Conservation (phyloP, 2,329 filamentous ascomycete species). For the Beauveria pseudobassiana region DNA sequence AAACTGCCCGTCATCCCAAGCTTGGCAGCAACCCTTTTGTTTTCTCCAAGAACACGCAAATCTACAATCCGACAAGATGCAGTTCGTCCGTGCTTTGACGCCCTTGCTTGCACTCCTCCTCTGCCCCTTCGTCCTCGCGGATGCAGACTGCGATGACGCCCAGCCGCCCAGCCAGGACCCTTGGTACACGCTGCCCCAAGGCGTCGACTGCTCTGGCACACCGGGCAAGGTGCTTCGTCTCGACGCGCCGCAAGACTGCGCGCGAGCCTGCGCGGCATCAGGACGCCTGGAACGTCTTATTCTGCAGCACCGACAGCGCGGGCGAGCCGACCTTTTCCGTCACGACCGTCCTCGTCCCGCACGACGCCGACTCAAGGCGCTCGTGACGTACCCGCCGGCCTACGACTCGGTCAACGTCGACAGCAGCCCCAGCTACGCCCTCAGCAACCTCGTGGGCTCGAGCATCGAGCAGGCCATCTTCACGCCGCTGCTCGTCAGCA, state of each 20-base stretch:
- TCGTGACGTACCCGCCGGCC: slow-evolving; percentile 32
- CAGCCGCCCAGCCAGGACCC: slow-evolving; percentile 28
- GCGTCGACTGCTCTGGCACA: slow-evolving; percentile 16
- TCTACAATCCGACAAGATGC: neutral
- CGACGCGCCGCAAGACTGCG: slow-evolving; percentile 12
- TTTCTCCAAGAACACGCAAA: neutral
- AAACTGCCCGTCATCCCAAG: no score
- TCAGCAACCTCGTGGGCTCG: slow-evolving; percentile 14
- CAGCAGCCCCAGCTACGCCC: slow-evolving; percentile 27
- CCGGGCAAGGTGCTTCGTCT: slow-evolving; percentile 13
- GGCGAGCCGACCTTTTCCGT: slow-evolving; percentile 29
- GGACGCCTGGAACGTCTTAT: slow-evolving; percentile 27
- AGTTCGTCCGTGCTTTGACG: neutral
- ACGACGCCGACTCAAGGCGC: neutral
- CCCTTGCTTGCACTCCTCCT: neutral
- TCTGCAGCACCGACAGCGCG: slow-evolving; percentile 27
- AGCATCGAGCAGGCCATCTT: slow-evolving; percentile 12
- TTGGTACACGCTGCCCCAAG: slow-evolving; percentile 25
- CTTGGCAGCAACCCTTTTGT: neutral
- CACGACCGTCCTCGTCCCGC: slow-evolving; percentile 26
- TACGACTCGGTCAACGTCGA: slow-evolving; percentile 30
- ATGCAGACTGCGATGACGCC: neutral
- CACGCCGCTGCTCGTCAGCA: slow-evolving; percentile 22
- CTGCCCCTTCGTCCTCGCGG: neutral
- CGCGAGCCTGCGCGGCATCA: slow-evolving; percentile 10